A percentile compares a stretch with the other conserved stretches of the same genome.
These are phyloP conservation scores for Pseudogymnoascus sp. DNA, from an alignment of 2,329 filamentous ascomycete genomes.

Conservation along the genomic window DNA sequence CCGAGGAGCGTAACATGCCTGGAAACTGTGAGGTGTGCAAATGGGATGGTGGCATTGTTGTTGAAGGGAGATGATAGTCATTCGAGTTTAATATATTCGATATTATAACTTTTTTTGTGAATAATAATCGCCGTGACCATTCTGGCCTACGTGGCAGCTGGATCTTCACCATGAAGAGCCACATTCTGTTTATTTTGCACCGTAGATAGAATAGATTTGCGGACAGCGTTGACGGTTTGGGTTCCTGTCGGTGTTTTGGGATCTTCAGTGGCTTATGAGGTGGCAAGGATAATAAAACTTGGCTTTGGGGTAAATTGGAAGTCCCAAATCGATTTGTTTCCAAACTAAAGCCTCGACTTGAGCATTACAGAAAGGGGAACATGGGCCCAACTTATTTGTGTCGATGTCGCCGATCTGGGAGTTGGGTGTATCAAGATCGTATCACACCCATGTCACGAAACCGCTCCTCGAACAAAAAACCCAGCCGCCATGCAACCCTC, in stretches of 20 bases:
- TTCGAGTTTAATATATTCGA: conserved; percentile 9
- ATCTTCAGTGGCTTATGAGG: background rate
- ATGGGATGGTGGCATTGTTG: conserved; percentile 6
- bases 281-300: background rate
- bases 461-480: background rate
- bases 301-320: background rate
- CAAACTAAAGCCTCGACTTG: background rate
- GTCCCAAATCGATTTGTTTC: background rate
- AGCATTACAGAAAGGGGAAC: background rate
- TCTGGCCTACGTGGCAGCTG: too few species aligned
- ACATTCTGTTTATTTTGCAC: background rate
- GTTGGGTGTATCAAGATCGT: background rate
- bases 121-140: background rate
- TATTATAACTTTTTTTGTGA: conserved; percentile 2
- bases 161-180: background rate
- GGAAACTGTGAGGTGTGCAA: conserved; percentile 6
- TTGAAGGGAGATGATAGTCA: background rate
- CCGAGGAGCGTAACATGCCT: background rate
- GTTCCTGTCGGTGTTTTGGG: background rate
- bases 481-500: background rate
- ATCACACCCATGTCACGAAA: conserved; percentile 8
- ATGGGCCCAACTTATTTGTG: background rate
- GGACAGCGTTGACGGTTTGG: background rate
- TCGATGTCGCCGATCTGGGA: background rate
- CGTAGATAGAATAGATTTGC: background rate